Conservation (phyloP, 257 asterid genomes). For the Plectranthus barbatus region DNA sequence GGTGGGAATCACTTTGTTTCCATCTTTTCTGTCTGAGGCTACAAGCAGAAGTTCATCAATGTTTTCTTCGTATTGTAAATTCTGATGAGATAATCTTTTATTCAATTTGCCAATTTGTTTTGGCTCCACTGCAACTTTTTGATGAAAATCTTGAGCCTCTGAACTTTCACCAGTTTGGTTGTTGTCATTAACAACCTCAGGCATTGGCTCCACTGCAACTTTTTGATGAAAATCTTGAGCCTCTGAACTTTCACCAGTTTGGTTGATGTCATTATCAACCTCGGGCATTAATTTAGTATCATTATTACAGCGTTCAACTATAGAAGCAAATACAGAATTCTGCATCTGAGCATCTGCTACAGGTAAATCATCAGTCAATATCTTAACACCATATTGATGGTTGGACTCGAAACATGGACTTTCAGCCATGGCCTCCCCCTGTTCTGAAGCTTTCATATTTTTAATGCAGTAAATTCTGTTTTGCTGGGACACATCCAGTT, state of each 20-base stretch:
- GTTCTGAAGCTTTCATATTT: conserved; percentile 12
- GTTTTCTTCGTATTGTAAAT: conserved; percentile 19
- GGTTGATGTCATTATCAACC: conserved; percentile 19
- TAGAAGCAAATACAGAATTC: conserved; percentile 20
- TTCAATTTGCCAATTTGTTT: conserved; percentile 5
- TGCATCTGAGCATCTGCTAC: conserved; percentile 19
- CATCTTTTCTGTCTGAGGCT: conserved; percentile 18
- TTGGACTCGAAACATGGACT: conserved; percentile 21
- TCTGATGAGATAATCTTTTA: conserved; percentile 17
- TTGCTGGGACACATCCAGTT: conserved; percentile 18
- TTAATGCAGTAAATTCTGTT: conserved; percentile 13
- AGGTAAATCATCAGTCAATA: conserved; percentile 11
- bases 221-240: conserved; percentile 15
- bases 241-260: conserved; percentile 10
- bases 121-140: conserved; percentile 20
- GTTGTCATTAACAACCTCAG: conserved; percentile 20
- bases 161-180: conserved; percentile 11
- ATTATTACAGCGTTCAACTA: conserved; percentile 19
- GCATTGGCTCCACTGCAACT: conserved; percentile 20
- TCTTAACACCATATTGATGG: conserved; percentile 13
- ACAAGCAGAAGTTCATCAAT: conserved; percentile 15
- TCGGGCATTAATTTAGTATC: conserved; percentile 10
- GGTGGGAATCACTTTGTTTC: conserved; percentile 15
- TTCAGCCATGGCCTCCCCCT: conserved; percentile 17
- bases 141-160: conserved; percentile 14